Percentiles rank a stretch among this genome's conserved stretches.
These are phyloP conservation scores for Baeospora myosura DNA, from an alignment of 1,284 basidiomycete genomes.

Conservation along the genomic window DNA sequence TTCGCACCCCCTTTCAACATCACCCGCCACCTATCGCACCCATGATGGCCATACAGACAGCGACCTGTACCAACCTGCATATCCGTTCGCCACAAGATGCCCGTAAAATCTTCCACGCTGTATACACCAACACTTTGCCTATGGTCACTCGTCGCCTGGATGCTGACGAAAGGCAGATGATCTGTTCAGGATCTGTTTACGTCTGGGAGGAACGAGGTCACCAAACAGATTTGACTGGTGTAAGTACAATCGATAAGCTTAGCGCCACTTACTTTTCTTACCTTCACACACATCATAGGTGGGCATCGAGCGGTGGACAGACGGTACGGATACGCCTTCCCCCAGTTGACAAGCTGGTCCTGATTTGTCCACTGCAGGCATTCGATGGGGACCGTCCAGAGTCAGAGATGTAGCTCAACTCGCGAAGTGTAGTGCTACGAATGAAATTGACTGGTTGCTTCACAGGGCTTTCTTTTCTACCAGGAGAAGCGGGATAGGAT, in stretches of 20 bases:
- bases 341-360: background rate
- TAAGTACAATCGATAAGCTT: slow-evolving; percentile 38
- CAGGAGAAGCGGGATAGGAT: slow-evolving; percentile 57
- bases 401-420: slow-evolving; percentile 53
- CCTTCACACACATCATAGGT: too few species aligned
- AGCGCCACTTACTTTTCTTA: too few species aligned
- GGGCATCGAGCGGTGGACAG: slow-evolving; percentile 63
- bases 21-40: slow-evolving; percentile 13
- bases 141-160: slow-evolving; percentile 74
- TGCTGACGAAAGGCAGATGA: slow-evolving; percentile 62
- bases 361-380: slow-evolving; percentile 23
- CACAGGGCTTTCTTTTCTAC: slow-evolving; percentile 72
- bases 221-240: slow-evolving; percentile 67
- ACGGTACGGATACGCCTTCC: slow-evolving; percentile 25
- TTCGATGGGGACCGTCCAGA: slow-evolving; percentile 73
- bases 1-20: too few species aligned
- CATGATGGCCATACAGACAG: slow-evolving; percentile 61
- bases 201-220: slow-evolving; percentile 80
- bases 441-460: slow-evolving; percentile 8
- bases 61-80: slow-evolving; percentile 65
- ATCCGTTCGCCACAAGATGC: slow-evolving; percentile 74
- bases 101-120: slow-evolving; percentile 70
- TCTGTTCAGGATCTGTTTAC: slow-evolving; percentile 68
- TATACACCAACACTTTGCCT: slow-evolving; percentile 58
- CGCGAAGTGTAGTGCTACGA: slow-evolving; percentile 5